These are phyloP conservation scores for Pythium sp. DNA, from an alignment of 352 stramenopile species.

Conservation along the genomic window DNA sequence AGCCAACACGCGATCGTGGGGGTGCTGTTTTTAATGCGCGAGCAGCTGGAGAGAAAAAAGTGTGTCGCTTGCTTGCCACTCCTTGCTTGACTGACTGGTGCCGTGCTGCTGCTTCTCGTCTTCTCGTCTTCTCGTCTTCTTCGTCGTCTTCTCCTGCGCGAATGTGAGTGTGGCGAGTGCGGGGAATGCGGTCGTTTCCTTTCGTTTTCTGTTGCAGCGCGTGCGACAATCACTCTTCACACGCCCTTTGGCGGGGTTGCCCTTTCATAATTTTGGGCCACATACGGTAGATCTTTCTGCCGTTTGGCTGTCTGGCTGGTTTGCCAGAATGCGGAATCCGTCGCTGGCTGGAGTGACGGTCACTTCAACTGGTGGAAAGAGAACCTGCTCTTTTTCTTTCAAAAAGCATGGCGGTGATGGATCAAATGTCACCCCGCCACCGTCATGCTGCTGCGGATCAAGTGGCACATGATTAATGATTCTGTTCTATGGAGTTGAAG, in stretches of 20 bases:
- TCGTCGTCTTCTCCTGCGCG: background rate
- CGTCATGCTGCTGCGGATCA: too few relatives aligned
- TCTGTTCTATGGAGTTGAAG: too few relatives aligned
- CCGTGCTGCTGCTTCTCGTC: background rate
- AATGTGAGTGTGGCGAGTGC: background rate
- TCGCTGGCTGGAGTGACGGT: background rate
- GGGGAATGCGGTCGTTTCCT: background rate
- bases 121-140: background rate
- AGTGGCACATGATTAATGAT: too few relatives aligned
- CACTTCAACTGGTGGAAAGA: conserved; percentile 10
- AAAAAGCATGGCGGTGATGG: too few relatives aligned
- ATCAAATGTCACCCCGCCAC: too few relatives aligned
- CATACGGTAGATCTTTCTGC: background rate
- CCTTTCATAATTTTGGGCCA: background rate
- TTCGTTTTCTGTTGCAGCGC: background rate
- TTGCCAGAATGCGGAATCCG: background rate
- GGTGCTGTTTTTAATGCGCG: background rate
- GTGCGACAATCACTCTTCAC: background rate
- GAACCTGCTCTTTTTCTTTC: too few relatives aligned
- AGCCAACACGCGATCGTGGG: background rate
- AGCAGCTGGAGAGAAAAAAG: background rate
- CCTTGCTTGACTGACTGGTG: background rate
- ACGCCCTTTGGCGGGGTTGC: background rate
- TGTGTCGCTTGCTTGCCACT: background rate
- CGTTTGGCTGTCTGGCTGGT: background rate